Percentiles rank a stretch among this genome's conserved stretches.
These are phyloP conservation scores for Xylariaceae sp. DNA, from an alignment of 2,329 filamentous ascomycete species.

Conservation along the genomic window DNA sequence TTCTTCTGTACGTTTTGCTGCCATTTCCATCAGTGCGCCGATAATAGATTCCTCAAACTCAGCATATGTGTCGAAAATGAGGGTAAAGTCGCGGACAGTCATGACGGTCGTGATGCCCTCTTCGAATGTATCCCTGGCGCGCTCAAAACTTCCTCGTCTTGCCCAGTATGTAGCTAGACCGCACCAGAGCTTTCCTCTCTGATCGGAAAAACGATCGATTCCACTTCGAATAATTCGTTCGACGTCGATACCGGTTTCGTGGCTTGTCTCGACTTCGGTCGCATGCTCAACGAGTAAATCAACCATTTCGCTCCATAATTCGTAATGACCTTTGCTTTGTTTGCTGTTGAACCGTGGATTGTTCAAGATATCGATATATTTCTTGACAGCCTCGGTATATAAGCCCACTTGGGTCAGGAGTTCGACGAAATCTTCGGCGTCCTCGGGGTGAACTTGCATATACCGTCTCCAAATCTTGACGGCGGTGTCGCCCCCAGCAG, in stretches of 20 bases:
- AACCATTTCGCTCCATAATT: constrained; percentile 97
- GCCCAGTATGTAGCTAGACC: constrained; percentile 97
- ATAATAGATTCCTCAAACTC: constrained; percentile 98
- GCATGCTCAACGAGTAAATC: constrained; percentile 90
- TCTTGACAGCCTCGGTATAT: constrained; percentile 86
- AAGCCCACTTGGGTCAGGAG: constrained; percentile 74
- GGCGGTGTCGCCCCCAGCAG: constrained; percentile 82
- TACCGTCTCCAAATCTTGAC: constrained; percentile 93
- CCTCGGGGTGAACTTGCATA: constrained; percentile 94
- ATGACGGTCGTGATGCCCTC: constrained; percentile 96
- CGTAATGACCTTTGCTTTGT: constrained; percentile 89
- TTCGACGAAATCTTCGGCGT: constrained; percentile 92
- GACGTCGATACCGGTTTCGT: constrained; percentile 80
- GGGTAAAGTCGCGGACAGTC: constrained; percentile 95
- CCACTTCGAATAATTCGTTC: constrained; percentile 91
- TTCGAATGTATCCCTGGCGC: constrained; percentile 88
- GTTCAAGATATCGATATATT: constrained; percentile 89
- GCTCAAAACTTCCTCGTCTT: constrained; percentile 85
- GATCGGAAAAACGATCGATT: constrained; percentile 84
- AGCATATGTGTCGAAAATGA: constrained; percentile 92
- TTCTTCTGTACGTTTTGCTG: constrained; percentile 73
- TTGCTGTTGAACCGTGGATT: constrained; percentile 88
- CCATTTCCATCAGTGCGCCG: constrained; percentile 82
- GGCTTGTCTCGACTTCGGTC: constrained; percentile 73
- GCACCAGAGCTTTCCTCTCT: constrained; percentile 91